Evolutionary conservation across 441 rosid species (phyloP).

Genomic region (Iberis amara): DNA sequence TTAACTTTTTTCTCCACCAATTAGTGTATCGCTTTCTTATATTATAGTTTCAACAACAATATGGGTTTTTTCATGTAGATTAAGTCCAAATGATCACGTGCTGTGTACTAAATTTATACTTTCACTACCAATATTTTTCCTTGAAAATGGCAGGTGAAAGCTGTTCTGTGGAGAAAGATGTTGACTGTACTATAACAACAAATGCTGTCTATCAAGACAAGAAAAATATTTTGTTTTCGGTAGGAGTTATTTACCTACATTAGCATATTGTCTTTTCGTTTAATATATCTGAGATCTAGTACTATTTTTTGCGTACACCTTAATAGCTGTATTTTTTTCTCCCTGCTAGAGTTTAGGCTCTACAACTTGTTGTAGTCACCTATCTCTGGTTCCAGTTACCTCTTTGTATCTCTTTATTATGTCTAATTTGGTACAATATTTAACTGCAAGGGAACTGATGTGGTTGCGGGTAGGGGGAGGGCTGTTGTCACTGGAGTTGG

Average conservation of each 20-base stretch:
- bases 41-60: constrained; percentile 12
- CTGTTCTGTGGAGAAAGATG: constrained; percentile 88
- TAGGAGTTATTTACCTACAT: constrained; percentile 33
- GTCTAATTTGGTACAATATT: constrained; percentile 19
- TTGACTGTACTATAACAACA: constrained; percentile 53
- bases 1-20: background rate
- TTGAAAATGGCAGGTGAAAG: constrained; percentile 74
- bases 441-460: constrained; percentile 83
- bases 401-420: constrained; percentile 1
- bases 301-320: constrained; percentile 10
- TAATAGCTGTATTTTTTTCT: constrained; percentile 15
- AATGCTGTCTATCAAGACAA: constrained; percentile 99
- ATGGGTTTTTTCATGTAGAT: constrained; percentile 5
- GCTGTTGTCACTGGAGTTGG: constrained; percentile 94
- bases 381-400: background rate
- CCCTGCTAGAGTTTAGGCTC: constrained; percentile 7
- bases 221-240: constrained; percentile 95
- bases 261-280: constrained; percentile 14
- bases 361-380: constrained; percentile 3
- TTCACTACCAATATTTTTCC: constrained; percentile 7
- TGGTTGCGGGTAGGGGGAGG: constrained; percentile 89
- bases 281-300: background rate
- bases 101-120: background rate
- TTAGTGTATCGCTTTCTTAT: constrained; percentile 8
- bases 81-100: background rate